phyloP scores from a whole-genome alignment of 306 rosid species.

The Prunus davidiana region DNA sequence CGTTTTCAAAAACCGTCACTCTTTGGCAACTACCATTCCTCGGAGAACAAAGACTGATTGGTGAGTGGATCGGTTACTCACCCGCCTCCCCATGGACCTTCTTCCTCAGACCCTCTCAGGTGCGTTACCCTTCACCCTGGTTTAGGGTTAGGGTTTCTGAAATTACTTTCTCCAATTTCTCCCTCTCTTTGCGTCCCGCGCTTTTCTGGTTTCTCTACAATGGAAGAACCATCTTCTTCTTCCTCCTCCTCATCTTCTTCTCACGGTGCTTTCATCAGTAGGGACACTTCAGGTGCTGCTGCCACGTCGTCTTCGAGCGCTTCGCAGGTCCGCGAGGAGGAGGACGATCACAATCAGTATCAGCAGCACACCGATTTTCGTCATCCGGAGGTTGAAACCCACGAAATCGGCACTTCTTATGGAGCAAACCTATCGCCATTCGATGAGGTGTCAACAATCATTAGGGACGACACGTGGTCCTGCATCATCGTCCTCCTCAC shows the following conservation, averaged over 20 bases:
- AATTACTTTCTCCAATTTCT: background rate
- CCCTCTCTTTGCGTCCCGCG: background rate
- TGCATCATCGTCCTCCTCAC: conserved; percentile 54
- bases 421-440: conserved; percentile 6
- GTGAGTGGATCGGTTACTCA: conserved; percentile 22
- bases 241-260: conserved; percentile 14
- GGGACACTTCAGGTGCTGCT: conserved; percentile 22
- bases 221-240: conserved; percentile 34
- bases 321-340: conserved; percentile 33
- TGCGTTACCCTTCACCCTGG: conserved; percentile 1
- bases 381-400: conserved; percentile 23
- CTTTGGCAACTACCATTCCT: conserved; percentile 50
- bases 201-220: conserved; percentile 16
- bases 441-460: conserved; percentile 10
- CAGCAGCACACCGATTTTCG: conserved; percentile 17
- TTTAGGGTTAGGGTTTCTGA: conserved; percentile 19
- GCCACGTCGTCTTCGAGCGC: conserved; percentile 34
- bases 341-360: conserved; percentile 10
- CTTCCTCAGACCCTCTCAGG: conserved; percentile 18
- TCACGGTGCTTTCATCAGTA: conserved; percentile 3
- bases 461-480: conserved; percentile 62
- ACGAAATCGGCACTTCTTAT: conserved; percentile 2
- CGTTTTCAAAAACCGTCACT: background rate
- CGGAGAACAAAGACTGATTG: conserved; percentile 31
- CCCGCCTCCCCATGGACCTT: conserved; percentile 32